Base-by-base conservation (phyloP, 495 filamentous ascomycete species). In the Monascus purpureus region DNA sequence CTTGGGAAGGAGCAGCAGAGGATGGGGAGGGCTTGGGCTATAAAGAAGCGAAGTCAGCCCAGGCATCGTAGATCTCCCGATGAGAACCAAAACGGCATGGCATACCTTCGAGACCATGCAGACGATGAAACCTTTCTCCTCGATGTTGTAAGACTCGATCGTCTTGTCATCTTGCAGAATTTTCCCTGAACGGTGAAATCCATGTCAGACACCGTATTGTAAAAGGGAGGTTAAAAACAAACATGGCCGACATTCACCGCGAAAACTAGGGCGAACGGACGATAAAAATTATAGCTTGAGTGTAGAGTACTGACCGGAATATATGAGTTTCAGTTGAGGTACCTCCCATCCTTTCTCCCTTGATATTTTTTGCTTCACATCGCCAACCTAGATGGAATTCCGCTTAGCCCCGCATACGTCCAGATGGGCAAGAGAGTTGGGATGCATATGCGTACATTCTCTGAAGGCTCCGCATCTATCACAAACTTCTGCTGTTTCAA, bases 81-180 rank as follows among this genome's bases (percentile, higher is more conserved):
- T n/a, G n/a, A n/a, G n/a, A n/a, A n/a, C n/a, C n/a, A n/a, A n/a
- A n/a, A n/a, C n/a, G n/a, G n/a, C n/a, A 18, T 31, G 13, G 7
- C 20, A 40, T 70, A 93, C 88, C 82, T 96, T 95, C 37, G 77
- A 78, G 27, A 90, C 73, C 72, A 97, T 90, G 57, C 90, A 97
- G 26, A 97, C 92, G 44, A 97, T 79, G 53, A 94, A 96, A 15
- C 90, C 90, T 70, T 96, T 97, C 70, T 96, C 90, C 61, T 97
- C 88, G 37, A 97, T 94, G 60, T 80, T 92, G 65, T 94, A 95
- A 4, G 80, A 82, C 52, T 86, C 85, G 42, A 96, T 78, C 11
- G 88, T 88, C 46, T 93, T 88, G 38, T 78, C 82, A 82, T 97
- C 90, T 59, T 93, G 82, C 38, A 97, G 68, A 40, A 97, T 94